Evolutionary conservation across 2,329 filamentous ascomycete genomes (phyloP), one percentile per base, ranked within the genome.

Genomic region (Botrytis medusae): DNA sequence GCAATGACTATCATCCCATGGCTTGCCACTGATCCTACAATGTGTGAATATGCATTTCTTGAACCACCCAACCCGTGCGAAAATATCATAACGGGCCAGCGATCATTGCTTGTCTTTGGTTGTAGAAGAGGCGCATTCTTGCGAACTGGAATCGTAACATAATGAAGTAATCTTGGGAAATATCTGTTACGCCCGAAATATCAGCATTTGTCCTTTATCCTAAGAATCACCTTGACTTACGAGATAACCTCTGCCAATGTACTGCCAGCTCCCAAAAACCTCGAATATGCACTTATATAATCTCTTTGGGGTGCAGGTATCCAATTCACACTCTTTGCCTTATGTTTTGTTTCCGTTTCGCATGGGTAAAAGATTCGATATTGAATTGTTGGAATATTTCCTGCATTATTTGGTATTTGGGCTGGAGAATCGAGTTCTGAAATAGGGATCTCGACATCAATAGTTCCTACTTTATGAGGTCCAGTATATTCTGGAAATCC

Each of bases 301-400:
- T 90, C 89, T 65, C 91, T 84, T 81, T 97, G 93, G 0, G 94
- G 93, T 14, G 87, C 86, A 0, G 93, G 93, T 70, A 97, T 86
- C 93, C 94, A 97, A 78, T 87, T 88, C 72, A 94, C 88, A 20
- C 78, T 88, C 85, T 69, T 82, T 4, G 87, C 84, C 68, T 57
- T 68, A 22, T 68, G 34, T 42, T 80, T 79, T 40, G 75, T 61
- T 34, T 85, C 84, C 7, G 85, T 80, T 1, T 84, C 83, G 34
- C 91, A 90, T 1, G 94, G 94, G 80, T 97, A 97, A 83, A 93
- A 97, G 73, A 97, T 86, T 75, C 94, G 89, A 81, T 93, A 96
- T 73, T 92, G 91, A 40, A 97, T 86, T 0, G 94, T 97, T 32
- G 89, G 85, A 63, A 95, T 89, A 72, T 83, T 82, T 8, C 89